Percentiles rank a stretch among this genome's conserved stretches.
Conservation (phyloP, 2,329 filamentous ascomycete genomes). For the Colletotrichum australisinense region DNA sequence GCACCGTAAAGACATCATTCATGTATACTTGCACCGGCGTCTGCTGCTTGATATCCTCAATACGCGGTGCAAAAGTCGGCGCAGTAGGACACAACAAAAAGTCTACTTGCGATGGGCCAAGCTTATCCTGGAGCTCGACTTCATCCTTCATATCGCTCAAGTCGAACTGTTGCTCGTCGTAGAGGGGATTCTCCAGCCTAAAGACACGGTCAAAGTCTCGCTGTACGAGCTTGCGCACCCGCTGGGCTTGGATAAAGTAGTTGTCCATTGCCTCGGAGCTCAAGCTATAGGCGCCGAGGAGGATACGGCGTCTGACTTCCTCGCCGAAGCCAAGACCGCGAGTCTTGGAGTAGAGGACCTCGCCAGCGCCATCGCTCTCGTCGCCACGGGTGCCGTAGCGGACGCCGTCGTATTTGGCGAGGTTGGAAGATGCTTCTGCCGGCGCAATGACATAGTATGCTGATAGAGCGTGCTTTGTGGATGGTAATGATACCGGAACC, state of each 20-base stretch:
- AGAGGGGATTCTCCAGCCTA: constrained; percentile 74
- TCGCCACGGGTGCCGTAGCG: constrained; percentile 78
- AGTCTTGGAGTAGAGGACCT: constrained; percentile 81
- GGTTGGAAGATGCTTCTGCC: constrained; percentile 94
- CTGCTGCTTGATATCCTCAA: constrained; percentile 68
- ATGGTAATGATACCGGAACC: constrained; percentile 82
- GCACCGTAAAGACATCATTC: constrained; percentile 96
- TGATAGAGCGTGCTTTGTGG: constrained; percentile 86
- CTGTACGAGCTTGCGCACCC: constrained; percentile 84
- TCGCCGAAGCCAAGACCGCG: constrained; percentile 81
- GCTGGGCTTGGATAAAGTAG: constrained; percentile 95
- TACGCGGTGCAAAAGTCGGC: constrained; percentile 76
- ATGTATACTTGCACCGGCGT: constrained; percentile 81
- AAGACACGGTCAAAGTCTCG: constrained; percentile 89
- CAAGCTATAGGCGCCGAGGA: constrained; percentile 90
- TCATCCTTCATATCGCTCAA: constrained; percentile 69
- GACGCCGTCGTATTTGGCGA: constrained; percentile 97
- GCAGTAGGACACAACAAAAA: constrained; percentile 90
- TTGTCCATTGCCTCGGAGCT: constrained; percentile 94
- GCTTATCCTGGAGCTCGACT: constrained; percentile 64
- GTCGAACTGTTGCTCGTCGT: constrained; percentile 63
- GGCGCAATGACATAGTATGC: constrained; percentile 97
- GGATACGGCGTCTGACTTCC: constrained; percentile 87
- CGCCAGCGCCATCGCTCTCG: constrained; percentile 64
- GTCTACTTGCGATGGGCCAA: constrained; percentile 76